phyloP scores from a whole-genome alignment of 495 filamentous ascomycete species.

The Platismatia glauca region DNA sequence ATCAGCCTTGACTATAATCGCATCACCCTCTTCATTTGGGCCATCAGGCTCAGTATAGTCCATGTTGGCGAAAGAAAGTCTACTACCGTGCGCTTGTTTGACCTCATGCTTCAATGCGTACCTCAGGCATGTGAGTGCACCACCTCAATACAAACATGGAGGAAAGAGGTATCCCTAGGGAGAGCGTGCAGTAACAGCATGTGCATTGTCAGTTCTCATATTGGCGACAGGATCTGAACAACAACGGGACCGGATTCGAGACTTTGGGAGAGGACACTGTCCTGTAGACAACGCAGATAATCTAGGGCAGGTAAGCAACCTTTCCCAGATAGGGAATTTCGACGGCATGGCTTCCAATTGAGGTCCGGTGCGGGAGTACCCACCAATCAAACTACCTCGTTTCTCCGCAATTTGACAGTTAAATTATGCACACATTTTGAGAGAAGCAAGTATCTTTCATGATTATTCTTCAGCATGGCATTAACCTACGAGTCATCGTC shows the following conservation, averaged over 20 bases:
- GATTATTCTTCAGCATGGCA: too few species aligned
- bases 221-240: background rate
- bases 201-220: background rate
- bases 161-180: background rate
- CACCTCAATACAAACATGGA: background rate
- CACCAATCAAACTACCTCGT: too few species aligned
- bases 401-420: too few species aligned
- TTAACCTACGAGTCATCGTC: too few species aligned
- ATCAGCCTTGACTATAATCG: constrained; percentile 45
- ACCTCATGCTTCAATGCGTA: background rate
- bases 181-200: background rate
- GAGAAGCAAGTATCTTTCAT: too few species aligned
- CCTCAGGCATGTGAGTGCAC: background rate
- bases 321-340: background rate
- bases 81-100: background rate
- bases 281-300: too few species aligned
- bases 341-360: background rate
- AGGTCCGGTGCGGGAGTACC: too few species aligned
- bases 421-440: too few species aligned
- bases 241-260: background rate
- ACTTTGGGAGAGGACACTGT: background rate
- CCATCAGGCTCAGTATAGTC: constrained; percentile 6
- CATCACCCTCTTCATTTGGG: constrained; percentile 7
- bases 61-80: background rate
- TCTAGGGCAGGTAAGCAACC: too few species aligned